Base-by-base conservation (phyloP, 768 basidiomycete species). In the Rhizopogon vulgaris region DNA sequence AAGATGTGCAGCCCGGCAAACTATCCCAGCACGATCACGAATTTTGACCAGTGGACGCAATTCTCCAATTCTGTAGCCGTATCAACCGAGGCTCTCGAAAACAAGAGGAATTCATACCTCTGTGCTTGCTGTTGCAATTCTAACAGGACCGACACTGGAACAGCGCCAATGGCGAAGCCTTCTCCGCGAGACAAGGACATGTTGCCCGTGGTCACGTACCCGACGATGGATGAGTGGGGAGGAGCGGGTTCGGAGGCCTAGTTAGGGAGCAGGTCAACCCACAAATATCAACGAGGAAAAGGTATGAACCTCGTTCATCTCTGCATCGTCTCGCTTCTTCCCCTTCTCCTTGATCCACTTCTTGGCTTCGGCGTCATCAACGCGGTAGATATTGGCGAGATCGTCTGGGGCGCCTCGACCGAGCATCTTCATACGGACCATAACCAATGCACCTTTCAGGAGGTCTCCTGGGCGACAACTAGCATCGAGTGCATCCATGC, bases 141-240 rank as follows among this genome's bases (percentile, higher is more conserved):
- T 24, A 85, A 57, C 34, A 83, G 69, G 49, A 70, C 70, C 25
- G 65, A 60, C 11, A 94, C 62, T 3, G 89, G 72, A 15, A 97
- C 68, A 0, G 84, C 81, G 15, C 84, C 95, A 11, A 96, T 74
- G 2, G 81, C 94, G 59, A 82, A 81, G 0, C 90, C 93, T 53
- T 78, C 71, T 0, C 94, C 94, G 27, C 83, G 78, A 0, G 82
- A 76, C 7, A 97, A 75, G 1, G 94, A 94, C 63, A 79, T 87
- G 54, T 83, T 84, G 0, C 94, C 94, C 2, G 88, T 85, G 0
- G 92, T 91, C 17, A 93, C 76, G 60, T 88, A 90, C 0, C 95
- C 94, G 48, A 95, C 80, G 24, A 89, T 74, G 3, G 69, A 62
- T 3, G 70, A 63, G 42, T 73, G 62, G 1, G 70, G 59, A 5